Conservation (phyloP, 805 yeast species). For the Barnettozyma sucrosica region DNA sequence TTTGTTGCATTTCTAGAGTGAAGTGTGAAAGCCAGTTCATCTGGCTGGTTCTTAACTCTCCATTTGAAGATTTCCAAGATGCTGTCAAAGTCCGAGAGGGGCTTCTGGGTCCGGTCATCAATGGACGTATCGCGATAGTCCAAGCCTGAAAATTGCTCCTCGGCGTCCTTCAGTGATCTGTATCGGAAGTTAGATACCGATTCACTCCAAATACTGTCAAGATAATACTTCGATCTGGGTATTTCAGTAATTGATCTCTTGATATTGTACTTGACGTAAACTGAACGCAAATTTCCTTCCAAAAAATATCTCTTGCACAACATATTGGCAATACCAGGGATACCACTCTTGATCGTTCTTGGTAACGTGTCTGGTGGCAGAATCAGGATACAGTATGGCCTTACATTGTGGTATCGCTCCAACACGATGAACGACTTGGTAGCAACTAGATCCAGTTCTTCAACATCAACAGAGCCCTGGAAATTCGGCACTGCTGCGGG, state of each 20-base stretch:
- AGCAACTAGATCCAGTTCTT: constrained; percentile 45
- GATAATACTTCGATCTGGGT: constrained; percentile 68
- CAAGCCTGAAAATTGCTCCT: constrained; percentile 71
- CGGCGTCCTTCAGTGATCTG: constrained; percentile 54
- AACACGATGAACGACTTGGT: constrained; percentile 39
- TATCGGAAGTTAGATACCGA: constrained; percentile 51
- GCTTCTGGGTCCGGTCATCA: constrained; percentile 74
- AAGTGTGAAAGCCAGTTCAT: constrained; percentile 66
- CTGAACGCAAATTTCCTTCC: constrained; percentile 74
- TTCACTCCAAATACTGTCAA: constrained; percentile 80
- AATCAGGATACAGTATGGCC: constrained; percentile 76
- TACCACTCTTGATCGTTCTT: constrained; percentile 75
- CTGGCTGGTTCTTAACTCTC: constrained; percentile 69
- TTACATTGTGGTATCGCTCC: constrained; percentile 58
- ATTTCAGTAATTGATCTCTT: constrained; percentile 56
- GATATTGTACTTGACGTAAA: constrained; percentile 74
- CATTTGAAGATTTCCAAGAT: constrained; percentile 73
- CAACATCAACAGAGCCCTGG: constrained; percentile 29
- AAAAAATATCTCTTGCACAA: constrained; percentile 70
- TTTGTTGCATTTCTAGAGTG: constrained; percentile 41
- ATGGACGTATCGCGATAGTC: constrained; percentile 70
- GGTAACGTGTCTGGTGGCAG: constrained; percentile 81
- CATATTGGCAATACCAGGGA: constrained; percentile 90
- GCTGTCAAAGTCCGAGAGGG: constrained; percentile 63
- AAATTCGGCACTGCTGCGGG: constrained; percentile 37